Conservation (phyloP, 2,329 filamentous ascomycete genomes). For the Aureobasidium namibiae region DNA sequence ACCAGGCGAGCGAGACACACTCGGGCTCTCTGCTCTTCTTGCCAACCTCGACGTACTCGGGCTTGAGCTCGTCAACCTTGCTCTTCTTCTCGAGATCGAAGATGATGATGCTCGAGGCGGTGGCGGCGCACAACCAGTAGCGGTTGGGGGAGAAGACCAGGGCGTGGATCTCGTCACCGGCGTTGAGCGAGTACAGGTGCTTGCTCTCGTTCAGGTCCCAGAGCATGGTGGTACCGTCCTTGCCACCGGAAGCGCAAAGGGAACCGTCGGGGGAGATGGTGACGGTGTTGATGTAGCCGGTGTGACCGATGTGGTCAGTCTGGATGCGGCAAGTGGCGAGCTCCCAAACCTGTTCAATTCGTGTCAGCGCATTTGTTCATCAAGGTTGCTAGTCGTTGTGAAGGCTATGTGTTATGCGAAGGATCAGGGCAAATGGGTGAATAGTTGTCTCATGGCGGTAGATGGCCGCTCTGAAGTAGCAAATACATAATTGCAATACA, state of each 20-base stretch:
- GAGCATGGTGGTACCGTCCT: slow-evolving; percentile 99
- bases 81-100: slow-evolving; percentile 99
- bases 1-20: slow-evolving; percentile 96
- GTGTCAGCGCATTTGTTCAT: slow-evolving; percentile 5
- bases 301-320: slow-evolving; percentile 99
- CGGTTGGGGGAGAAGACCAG: slow-evolving; percentile 99
- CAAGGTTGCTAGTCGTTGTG: background rate
- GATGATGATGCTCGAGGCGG: slow-evolving; percentile 97
- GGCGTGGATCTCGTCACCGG: slow-evolving; percentile 99
- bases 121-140: slow-evolving; percentile 99
- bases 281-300: slow-evolving; percentile 99
- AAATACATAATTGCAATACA: slow-evolving; percentile 98
- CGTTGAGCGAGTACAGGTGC: slow-evolving; percentile 99
- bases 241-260: slow-evolving; percentile 96
- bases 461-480: slow-evolving; percentile 94
- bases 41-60: slow-evolving; percentile 88
- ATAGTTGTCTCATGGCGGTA: slow-evolving; percentile 93
- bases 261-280: slow-evolving; percentile 99
- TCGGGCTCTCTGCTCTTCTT: slow-evolving; percentile 99
- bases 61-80: slow-evolving; percentile 99
- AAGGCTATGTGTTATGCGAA: background rate
- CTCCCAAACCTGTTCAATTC: slow-evolving; percentile 79
- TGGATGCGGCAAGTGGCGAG: slow-evolving; percentile 98
- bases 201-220: slow-evolving; percentile 99
- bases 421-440: slow-evolving; percentile 78